Evolutionary conservation across 805 yeast genomes (phyloP), one percentile per base, ranked within the genome.

Genomic region (Spencermartinsiella europaea): DNA sequence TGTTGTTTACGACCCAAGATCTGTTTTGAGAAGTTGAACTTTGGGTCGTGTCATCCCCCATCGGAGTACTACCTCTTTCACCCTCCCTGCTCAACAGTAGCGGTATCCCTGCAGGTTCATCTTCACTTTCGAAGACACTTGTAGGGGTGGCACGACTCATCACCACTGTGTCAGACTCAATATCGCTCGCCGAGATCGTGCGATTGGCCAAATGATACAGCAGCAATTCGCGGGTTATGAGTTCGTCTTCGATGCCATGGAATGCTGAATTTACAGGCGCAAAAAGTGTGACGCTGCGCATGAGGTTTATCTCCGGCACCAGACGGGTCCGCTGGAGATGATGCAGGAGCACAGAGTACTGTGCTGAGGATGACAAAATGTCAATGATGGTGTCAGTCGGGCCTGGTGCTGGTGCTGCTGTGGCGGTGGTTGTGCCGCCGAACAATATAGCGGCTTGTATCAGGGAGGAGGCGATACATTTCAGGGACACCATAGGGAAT

Each of bases 211-310:
- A 49, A 55, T 75, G 61, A 35, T 59, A 59, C 15, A 59, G 47
- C 21, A 58, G 42, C 37, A 49, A 40, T 14, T 59, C 60, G 19
- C 44, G 35, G 21, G 62, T 55, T 40, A 58, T 40, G 17, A 22
- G 33, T 8, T 34, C 40, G 8, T 16, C 39, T n/a, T 46, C 45
- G 5, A 35, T 39, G 17, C 53, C 51, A 4, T 68, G 69, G 62
- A 84, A 85, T 0, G 95, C 95, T 53, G 82, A 80, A 60, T 87
- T 87, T 10, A 83, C 74, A 0, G 95, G 95, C 1, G 95, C 95
- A 35, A 84, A 60, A n/a, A 87, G 64, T 0, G 95, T 85, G 47
- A 82, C 76, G 60, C 85, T 82, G 20, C 68, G 66, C 49, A 83
- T 61, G 17, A 66, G 66, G 58, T 85, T 86, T 27, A 87, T 61